phyloP scores from a whole-genome alignment of 1,139 yeast species.

The Taphrina flavorubra region DNA sequence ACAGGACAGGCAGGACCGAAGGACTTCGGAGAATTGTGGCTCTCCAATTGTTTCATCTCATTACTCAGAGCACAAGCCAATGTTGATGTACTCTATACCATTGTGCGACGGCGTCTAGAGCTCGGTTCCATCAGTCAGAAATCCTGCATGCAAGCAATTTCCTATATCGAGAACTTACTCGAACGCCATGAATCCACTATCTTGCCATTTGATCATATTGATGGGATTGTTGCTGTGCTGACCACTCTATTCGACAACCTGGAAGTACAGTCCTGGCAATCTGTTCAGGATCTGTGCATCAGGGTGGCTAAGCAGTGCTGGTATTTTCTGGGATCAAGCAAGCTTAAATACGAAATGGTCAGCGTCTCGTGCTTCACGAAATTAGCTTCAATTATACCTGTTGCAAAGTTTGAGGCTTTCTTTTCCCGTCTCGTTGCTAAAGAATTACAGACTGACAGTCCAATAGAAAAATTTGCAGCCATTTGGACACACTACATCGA shows the following conservation, averaged over 20 bases:
- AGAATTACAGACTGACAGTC: not conserved
- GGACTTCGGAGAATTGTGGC: not conserved
- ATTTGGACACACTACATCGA: conserved; percentile 7
- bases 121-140: not conserved
- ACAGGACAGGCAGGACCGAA: too few species aligned
- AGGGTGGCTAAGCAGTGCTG: conserved; percentile 17
- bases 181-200: not conserved
- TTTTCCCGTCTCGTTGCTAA: conserved; percentile 4
- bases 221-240: not conserved
- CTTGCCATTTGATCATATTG: conserved; percentile 14
- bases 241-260: not conserved
- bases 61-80: not conserved
- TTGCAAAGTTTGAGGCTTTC: not conserved
- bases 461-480: conserved; percentile 24
- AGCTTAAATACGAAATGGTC: conserved; percentile 10
- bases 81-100: not conserved
- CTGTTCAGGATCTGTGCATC: not conserved
- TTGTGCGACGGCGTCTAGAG: not conserved
- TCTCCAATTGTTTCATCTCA: not conserved
- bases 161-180: not conserved
- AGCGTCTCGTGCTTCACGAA: conserved; percentile 10
- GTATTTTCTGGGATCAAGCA: conserved; percentile 14
- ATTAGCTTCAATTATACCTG: not conserved
- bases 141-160: not conserved
- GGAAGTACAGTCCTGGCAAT: not conserved